Percentiles rank a stretch among this genome's conserved stretches.
phyloP scores from a whole-genome alignment of 2,329 filamentous ascomycete species.

The Ascochyta clinopodiicola region DNA sequence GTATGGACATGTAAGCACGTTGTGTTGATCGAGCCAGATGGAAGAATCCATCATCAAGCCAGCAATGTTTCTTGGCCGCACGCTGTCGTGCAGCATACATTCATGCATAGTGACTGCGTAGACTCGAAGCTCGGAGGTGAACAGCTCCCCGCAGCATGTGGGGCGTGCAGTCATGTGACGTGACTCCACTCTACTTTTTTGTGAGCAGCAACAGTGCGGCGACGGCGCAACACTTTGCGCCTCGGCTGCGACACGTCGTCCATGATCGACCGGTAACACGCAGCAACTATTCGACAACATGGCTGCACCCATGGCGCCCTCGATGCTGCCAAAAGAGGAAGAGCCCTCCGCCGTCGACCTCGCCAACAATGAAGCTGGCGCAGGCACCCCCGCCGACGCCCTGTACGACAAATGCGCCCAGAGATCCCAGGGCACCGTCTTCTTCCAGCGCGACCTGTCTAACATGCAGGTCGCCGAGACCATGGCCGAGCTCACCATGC shows the following conservation, averaged over 20 bases:
- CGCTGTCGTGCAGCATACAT: too few relatives aligned
- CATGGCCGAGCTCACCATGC: constrained; percentile 38
- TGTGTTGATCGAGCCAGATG: too few relatives aligned
- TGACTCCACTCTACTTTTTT: constrained; percentile 14
- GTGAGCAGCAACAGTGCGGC: constrained; percentile 2
- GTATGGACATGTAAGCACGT: too few relatives aligned
- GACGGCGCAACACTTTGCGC: constrained; percentile 7
- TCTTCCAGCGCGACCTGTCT: constrained; percentile 49
- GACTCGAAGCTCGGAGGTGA: constrained; percentile 6
- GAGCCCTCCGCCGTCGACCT: constrained; percentile 13
- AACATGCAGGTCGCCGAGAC: constrained; percentile 47
- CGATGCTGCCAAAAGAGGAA: constrained; percentile 30
- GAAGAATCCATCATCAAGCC: too few relatives aligned
- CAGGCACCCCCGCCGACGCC: constrained; percentile 34
- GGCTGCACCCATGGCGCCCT: constrained; percentile 30
- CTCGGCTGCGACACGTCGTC: constrained; percentile 14
- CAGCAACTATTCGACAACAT: constrained; percentile 19
- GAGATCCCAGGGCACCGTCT: constrained; percentile 43
- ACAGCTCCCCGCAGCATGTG: constrained; percentile 8
- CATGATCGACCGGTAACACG: constrained; percentile 33
- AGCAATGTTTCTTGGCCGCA: too few relatives aligned
- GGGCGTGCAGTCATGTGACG: constrained; percentile 1
- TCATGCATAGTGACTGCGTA: neutral
- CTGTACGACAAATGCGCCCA: constrained; percentile 50
- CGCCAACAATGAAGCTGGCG: constrained; percentile 13